phyloP scores from a whole-genome alignment of 495 filamentous ascomycete genomes.

The Tuber indicum region DNA sequence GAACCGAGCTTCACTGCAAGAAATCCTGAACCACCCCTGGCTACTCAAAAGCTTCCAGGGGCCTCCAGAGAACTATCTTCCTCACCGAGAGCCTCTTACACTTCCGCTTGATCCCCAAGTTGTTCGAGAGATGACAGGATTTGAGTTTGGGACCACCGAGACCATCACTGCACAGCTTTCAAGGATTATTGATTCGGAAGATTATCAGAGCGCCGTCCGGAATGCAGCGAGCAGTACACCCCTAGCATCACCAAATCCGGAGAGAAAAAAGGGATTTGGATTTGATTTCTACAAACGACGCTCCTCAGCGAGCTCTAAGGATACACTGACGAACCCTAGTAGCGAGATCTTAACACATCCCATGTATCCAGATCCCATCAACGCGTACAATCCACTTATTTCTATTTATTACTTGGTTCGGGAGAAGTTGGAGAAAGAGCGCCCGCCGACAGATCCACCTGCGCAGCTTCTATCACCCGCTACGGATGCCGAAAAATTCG shows the following conservation, averaged over 20 bases:
- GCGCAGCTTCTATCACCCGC: constrained; percentile 29
- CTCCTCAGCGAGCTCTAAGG: constrained; percentile 77
- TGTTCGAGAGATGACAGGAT: constrained; percentile 90
- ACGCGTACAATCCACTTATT: constrained; percentile 85
- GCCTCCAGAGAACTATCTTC: constrained; percentile 85
- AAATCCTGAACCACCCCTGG: constrained; percentile 97
- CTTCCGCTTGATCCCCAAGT: constrained; percentile 78
- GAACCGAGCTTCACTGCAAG: constrained; percentile 74
- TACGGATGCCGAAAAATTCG: constrained; percentile 32
- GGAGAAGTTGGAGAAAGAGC: constrained; percentile 86
- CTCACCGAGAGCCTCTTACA: constrained; percentile 72
- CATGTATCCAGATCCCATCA: constrained; percentile 67
- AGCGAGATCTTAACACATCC: constrained; percentile 75
- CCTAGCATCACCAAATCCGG: constrained; percentile 56
- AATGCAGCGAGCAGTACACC: constrained; percentile 59
- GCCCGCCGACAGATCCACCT: constrained; percentile 31
- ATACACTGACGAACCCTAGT: constrained; percentile 81
- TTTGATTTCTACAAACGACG: constrained; percentile 97
- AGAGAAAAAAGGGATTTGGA: constrained; percentile 78
- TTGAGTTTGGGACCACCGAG: constrained; percentile 88
- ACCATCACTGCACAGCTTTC: constrained; percentile 74
- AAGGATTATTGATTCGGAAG: constrained; percentile 77
- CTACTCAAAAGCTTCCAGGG: constrained; percentile 85
- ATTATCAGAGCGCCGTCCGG: constrained; percentile 76
- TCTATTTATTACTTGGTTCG: constrained; percentile 94